These are phyloP conservation scores for Amphirosellinia nigrospora DNA, from an alignment of 495 filamentous ascomycete genomes.

Conservation along the genomic window DNA sequence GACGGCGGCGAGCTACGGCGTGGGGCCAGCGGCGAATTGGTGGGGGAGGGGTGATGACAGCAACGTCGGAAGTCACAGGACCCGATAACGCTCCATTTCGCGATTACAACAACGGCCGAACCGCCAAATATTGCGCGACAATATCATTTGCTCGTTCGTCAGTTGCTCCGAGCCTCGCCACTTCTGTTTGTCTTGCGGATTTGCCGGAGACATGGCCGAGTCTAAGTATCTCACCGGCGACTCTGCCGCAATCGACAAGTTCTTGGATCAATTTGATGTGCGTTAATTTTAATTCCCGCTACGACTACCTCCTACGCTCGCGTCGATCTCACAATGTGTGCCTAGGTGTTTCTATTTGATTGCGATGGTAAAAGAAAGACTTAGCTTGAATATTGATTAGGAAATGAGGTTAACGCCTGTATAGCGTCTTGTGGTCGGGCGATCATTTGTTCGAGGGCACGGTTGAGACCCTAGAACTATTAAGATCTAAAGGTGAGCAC, in stretches of 20 bases:
- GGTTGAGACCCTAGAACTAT: conserved; percentile 79
- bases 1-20: neutral
- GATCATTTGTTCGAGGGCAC: conserved; percentile 84
- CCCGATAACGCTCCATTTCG: conserved; percentile 3
- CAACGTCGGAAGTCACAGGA: conserved; percentile 1
- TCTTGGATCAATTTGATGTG: conserved; percentile 91
- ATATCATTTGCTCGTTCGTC: neutral
- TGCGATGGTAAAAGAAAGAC: conserved; percentile 81
- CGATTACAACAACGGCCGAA: conserved; percentile 8
- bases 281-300: conserved; percentile 50
- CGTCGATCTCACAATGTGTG: neutral
- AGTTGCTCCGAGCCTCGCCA: no score
- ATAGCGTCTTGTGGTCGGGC: conserved; percentile 94
- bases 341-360: conserved; percentile 90
- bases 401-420: conserved; percentile 16
- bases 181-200: neutral
- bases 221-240: conserved; percentile 85
- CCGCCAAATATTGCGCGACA: neutral
- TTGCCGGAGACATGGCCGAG: conserved; percentile 23
- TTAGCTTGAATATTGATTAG: neutral
- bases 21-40: conserved; percentile 5
- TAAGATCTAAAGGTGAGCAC: conserved; percentile 76
- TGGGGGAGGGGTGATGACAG: neutral
- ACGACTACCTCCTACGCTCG: neutral
- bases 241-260: conserved; percentile 72